Conservation (phyloP, 1,284 basidiomycete species). For the Moniliophthora roreri region DNA sequence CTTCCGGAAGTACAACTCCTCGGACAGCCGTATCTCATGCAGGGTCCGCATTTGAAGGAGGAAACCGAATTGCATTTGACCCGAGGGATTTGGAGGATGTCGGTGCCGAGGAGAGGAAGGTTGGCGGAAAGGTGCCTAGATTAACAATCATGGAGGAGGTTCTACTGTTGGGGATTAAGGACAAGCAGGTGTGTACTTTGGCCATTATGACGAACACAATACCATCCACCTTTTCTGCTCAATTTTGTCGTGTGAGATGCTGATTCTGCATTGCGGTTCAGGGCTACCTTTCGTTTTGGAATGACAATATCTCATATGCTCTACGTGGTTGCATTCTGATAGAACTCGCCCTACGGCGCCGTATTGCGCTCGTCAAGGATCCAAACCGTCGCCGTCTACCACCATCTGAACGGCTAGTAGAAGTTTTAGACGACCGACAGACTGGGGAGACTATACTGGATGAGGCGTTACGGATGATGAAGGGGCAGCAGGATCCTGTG, state of each 20-base stretch:
- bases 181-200: slow-evolving; percentile 73
- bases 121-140: slow-evolving; percentile 76
- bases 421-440: slow-evolving; percentile 87
- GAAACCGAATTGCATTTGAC: slow-evolving; percentile 90
- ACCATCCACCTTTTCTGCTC: not conserved
- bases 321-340: slow-evolving; percentile 93
- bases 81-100: slow-evolving; percentile 86
- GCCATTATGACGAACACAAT: no score
- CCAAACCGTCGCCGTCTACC: slow-evolving; percentile 76
- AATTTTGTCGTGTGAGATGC: not conserved
- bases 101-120: slow-evolving; percentile 62
- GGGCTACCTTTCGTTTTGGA: slow-evolving; percentile 97
- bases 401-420: slow-evolving; percentile 82
- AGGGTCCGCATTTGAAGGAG: slow-evolving; percentile 80
- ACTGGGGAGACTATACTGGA: slow-evolving; percentile 96
- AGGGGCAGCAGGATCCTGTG: slow-evolving; percentile 49
- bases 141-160: slow-evolving; percentile 98
- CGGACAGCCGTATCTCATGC: slow-evolving; percentile 39
- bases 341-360: slow-evolving; percentile 86
- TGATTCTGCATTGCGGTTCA: slow-evolving; percentile 26
- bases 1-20: not conserved
- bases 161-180: slow-evolving; percentile 86
- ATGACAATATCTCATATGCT: slow-evolving; percentile 97
- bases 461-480: slow-evolving; percentile 96
- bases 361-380: slow-evolving; percentile 88